A percentile compares a stretch with the other conserved stretches of the same genome.
Conservation (phyloP, 1,284 basidiomycete genomes). For the Ustilago shanxiensis region DNA sequence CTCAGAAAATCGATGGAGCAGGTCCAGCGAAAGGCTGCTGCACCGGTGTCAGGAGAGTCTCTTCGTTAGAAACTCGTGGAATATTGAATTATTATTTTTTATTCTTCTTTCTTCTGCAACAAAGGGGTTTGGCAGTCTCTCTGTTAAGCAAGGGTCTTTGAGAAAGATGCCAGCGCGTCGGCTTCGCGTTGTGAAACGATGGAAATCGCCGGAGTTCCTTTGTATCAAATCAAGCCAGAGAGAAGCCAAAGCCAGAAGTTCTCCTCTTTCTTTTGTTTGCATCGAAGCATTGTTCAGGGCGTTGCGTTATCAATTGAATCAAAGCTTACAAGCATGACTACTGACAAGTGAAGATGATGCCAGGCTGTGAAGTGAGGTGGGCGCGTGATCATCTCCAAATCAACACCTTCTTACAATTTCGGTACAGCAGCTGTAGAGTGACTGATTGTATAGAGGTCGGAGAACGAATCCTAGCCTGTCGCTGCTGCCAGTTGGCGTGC, state of each 20-base stretch:
- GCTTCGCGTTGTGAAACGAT: background rate
- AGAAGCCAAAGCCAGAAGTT: background rate
- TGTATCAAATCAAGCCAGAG: background rate
- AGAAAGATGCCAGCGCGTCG: constrained; percentile 16
- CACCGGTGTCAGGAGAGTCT: background rate
- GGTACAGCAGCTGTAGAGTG: too few relatives aligned
- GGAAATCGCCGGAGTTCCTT: constrained; percentile 23
- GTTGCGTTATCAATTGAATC: too few relatives aligned
- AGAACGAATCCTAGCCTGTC: background rate
- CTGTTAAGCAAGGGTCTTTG: too few relatives aligned
- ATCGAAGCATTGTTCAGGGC: too few relatives aligned
- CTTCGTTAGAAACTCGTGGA: constrained; percentile 9
- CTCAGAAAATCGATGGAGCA: constrained; percentile 1
- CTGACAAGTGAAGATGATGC: too few relatives aligned
- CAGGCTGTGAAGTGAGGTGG: too few relatives aligned
- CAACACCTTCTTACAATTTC: too few relatives aligned
- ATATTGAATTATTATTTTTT: constrained; percentile 3
- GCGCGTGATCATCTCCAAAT: too few relatives aligned
- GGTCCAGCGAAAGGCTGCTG: too few relatives aligned
- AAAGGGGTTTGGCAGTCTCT: background rate
- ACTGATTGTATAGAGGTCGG: background rate
- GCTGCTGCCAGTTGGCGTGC: background rate
- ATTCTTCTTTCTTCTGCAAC: background rate
- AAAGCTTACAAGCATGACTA: too few relatives aligned
- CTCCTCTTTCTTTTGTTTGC: background rate